phyloP scores from a whole-genome alignment of 768 basidiomycete genomes.

The Pulveroboletus frians region DNA sequence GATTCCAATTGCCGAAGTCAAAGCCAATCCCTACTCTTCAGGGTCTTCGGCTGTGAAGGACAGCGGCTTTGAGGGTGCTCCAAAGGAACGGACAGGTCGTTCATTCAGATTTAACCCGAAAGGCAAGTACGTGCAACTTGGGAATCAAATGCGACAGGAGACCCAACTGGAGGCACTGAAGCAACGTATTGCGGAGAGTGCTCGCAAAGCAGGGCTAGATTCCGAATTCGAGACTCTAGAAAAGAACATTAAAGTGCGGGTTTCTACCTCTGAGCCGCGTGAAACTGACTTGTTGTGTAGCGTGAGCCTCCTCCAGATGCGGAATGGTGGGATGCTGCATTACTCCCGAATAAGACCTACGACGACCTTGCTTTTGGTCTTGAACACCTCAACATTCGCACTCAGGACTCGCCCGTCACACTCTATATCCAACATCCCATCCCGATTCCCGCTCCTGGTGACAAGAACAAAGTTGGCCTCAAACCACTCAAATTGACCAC shows the following conservation, averaged over 20 bases:
- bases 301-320: slow-evolving; percentile 80
- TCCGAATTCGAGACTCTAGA: slow-evolving; percentile 89
- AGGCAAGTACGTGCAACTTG: slow-evolving; percentile 82
- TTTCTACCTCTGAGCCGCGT: neutral
- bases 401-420: slow-evolving; percentile 69
- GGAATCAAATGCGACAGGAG: slow-evolving; percentile 67
- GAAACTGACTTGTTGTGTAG: slow-evolving; percentile 34
- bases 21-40: slow-evolving; percentile 76
- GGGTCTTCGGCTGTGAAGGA: slow-evolving; percentile 44
- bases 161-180: slow-evolving; percentile 86
- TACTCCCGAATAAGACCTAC: slow-evolving; percentile 78
- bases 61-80: slow-evolving; percentile 66
- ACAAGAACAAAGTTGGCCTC: slow-evolving; percentile 71
- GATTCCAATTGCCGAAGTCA: slow-evolving; percentile 37
- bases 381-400: slow-evolving; percentile 58
- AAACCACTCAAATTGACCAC: slow-evolving; percentile 91
- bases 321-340: slow-evolving; percentile 96
- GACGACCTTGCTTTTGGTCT: slow-evolving; percentile 62
- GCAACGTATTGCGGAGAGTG: slow-evolving; percentile 87
- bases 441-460: slow-evolving; percentile 85
- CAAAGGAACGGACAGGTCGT: slow-evolving; percentile 63
- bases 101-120: slow-evolving; percentile 85
- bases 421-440: slow-evolving; percentile 96
- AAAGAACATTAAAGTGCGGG: slow-evolving; percentile 75
- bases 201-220: slow-evolving; percentile 90